Conservation (phyloP, 257 asterid genomes). For the Plantago ovata region DNA sequence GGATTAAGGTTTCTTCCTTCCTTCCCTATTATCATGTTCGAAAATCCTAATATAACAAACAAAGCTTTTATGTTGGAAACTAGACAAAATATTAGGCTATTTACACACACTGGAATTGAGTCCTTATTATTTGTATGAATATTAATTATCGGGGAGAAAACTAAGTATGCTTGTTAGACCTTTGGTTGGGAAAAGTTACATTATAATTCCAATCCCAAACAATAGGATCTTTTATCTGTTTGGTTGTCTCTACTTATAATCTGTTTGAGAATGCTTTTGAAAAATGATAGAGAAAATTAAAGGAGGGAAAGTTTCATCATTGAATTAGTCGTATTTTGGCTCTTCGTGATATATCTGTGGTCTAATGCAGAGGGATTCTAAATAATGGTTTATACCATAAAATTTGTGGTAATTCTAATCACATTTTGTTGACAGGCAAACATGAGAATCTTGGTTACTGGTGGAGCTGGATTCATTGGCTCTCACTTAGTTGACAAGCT, state of each 20-base stretch:
- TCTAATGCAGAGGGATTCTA: no score
- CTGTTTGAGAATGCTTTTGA: neutral
- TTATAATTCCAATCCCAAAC: no score
- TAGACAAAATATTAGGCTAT: no score
- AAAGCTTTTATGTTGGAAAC: no score
- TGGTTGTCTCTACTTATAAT: neutral
- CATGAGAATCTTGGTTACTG: constrained; percentile 90
- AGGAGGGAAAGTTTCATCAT: neutral
- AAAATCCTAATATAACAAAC: neutral
- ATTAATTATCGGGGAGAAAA: no score
- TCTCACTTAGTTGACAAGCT: constrained; percentile 92
- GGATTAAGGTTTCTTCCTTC: neutral
- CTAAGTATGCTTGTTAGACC: no score
- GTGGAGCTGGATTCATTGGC: constrained; percentile 98
- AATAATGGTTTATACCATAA: no score
- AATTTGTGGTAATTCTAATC: constrained; percentile 5
- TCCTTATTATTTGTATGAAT: no score
- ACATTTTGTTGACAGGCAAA: constrained; percentile 49
- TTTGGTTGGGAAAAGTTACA: no score
- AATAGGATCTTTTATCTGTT: no score
- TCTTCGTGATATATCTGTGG: neutral
- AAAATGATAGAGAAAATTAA: no score
- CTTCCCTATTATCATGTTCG: neutral
- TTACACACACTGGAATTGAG: no score
- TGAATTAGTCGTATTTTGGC: neutral